A percentile compares a stretch with the other conserved stretches of the same genome.
Conservation (phyloP, 2,329 filamentous ascomycete genomes). For the Fusarium incarnatum region DNA sequence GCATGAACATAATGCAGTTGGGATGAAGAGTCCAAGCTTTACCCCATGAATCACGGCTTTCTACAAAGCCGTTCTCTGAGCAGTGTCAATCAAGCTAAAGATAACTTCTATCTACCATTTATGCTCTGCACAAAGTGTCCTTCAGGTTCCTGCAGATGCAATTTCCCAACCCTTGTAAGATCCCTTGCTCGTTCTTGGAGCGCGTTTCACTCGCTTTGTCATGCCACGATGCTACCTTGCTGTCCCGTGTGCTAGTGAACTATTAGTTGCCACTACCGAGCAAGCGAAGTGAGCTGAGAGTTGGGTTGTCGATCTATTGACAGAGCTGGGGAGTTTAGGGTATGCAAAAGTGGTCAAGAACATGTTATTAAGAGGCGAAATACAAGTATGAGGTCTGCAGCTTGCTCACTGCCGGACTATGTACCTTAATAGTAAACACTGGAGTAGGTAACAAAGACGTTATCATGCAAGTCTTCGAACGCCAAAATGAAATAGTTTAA, state of each 20-base stretch:
- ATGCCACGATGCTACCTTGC: slow-evolving; percentile 11
- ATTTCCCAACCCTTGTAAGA: slow-evolving; percentile 44
- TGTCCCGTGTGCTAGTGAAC: slow-evolving; percentile 3
- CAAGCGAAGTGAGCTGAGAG: slow-evolving; percentile 31
- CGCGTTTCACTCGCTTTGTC: slow-evolving; percentile 39
- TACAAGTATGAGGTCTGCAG: neutral
- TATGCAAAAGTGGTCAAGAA: neutral
- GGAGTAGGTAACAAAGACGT: too few species aligned
- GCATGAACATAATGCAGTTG: slow-evolving; percentile 13
- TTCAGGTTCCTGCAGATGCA: slow-evolving; percentile 39
- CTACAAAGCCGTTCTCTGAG: neutral
- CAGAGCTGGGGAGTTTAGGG: neutral
- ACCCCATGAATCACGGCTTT: neutral
- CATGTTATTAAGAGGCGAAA: neutral
- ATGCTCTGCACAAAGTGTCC: neutral
- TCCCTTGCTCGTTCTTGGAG: slow-evolving; percentile 34
- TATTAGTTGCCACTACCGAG: slow-evolving; percentile 8
- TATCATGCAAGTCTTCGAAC: too few species aligned
- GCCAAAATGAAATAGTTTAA: neutral
- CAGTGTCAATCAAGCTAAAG: neutral
- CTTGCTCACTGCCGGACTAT: too few species aligned
- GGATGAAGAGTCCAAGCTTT: neutral
- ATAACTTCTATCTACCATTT: neutral
- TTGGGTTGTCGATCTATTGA: slow-evolving; percentile 4
- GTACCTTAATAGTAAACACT: too few species aligned